Conservation (phyloP, 495 filamentous ascomycete species). For the Neurospora terricola region DNA sequence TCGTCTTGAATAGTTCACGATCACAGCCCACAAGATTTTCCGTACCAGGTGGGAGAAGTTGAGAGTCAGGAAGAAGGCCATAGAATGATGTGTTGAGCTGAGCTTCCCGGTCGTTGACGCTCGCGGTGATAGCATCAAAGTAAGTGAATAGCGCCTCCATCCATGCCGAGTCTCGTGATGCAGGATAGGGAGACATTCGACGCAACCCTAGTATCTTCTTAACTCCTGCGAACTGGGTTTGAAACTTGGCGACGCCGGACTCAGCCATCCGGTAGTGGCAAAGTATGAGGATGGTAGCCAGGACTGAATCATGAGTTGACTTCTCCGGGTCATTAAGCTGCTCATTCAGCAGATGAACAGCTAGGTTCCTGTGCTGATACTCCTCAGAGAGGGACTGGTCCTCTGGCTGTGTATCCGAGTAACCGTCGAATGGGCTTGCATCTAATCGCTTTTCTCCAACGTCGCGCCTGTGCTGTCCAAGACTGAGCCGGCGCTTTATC, state of each 20-base stretch:
- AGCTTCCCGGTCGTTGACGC: conserved; percentile 86
- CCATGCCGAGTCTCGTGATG: conserved; percentile 65
- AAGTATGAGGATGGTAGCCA: conserved; percentile 79
- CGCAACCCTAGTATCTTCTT: conserved; percentile 84
- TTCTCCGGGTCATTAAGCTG: conserved; percentile 66
- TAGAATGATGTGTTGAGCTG: conserved; percentile 62
- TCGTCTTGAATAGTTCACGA: conserved; percentile 63
- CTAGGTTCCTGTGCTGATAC: conserved; percentile 66
- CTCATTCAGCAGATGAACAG: conserved; percentile 73
- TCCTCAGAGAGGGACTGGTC: conserved; percentile 59
- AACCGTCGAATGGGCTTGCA: conserved; percentile 25
- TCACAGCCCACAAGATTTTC: conserved; percentile 89
- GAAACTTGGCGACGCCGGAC: conserved; percentile 82
- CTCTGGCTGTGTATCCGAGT: conserved; percentile 28
- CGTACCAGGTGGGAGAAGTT: conserved; percentile 40
- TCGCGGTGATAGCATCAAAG: conserved; percentile 89
- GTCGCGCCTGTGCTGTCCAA: conserved; percentile 38
- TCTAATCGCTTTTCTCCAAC: conserved; percentile 23
- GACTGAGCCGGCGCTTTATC: conserved; percentile 46
- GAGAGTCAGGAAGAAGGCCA: conserved; percentile 58
- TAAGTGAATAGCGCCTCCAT: conserved; percentile 95
- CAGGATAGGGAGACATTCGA: conserved; percentile 51
- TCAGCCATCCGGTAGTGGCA: conserved; percentile 93
- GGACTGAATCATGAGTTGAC: conserved; percentile 73
- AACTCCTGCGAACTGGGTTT: conserved; percentile 87